Evolutionary conservation across 768 basidiomycete genomes (phyloP), one percentile per base, ranked within the genome.

Genomic region (Rhodocollybia butyracea): DNA sequence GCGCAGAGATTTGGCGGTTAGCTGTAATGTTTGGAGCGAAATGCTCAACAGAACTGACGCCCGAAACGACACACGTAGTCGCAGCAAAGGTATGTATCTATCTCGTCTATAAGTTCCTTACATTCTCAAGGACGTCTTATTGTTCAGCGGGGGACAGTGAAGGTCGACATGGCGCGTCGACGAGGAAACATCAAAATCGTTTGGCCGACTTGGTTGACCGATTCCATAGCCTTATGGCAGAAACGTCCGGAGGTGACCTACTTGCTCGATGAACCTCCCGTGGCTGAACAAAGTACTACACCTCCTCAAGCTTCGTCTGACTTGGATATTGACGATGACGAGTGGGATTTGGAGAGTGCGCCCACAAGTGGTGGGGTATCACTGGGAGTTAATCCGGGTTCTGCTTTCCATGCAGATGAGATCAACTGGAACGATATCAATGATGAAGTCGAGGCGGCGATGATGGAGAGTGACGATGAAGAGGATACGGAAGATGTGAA

Each of bases 11-110:
- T 47, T 96, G 93, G 93, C 78, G 82, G 61, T 78, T 88, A 67
- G 93, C 96, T 12, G 78, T 81, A 46, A 86, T 89, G 72, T 98
- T 97, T 62, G 96, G 96, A 8, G 96, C 96, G 2, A 76, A 75
- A 45, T 91, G 88, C 68, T 80, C 85, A 45, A 86, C 80, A 15
- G 86, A 92, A 59, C 66, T 97, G 38, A 78, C 76, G 4, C 69
- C 67, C 26, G 72, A 78, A 2, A 80, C 90, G 21, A 98, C 96
- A 0, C 97, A 99, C 63, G 87, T 98, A 36, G 92, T 99, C 21
- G 89, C 94, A 21, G 90, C 88, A 8, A 92, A 94, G 79, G 91
- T 91, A 58, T 56, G 68, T 61, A 34, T 39, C 36, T 52, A 45
- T 52, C 36, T 51, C 30, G 47, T 60, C 26, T 54, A 10, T 22